Evolutionary conservation across 169 alveolate genomes (phyloP).

Genomic region (Plasmodium yoelii): DNA sequence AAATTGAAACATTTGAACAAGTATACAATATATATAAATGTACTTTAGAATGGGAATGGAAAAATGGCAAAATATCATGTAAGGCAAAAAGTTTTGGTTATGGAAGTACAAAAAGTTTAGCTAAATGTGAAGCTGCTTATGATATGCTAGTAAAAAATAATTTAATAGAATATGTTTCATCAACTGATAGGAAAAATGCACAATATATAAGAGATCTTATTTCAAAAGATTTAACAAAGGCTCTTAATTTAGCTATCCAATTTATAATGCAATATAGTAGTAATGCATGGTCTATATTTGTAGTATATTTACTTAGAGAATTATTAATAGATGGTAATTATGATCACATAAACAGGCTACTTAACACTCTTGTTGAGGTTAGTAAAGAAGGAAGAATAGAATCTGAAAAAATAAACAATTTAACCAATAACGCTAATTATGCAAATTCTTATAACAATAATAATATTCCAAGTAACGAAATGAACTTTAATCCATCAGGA

Average conservation of each 20-base stretch:
- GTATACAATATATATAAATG: constrained; percentile 71
- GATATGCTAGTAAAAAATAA: constrained; percentile 74
- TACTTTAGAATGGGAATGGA: constrained; percentile 76
- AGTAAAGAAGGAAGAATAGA: constrained; percentile 69
- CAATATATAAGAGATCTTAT: constrained; percentile 72
- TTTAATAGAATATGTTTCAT: constrained; percentile 62
- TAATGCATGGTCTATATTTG: constrained; percentile 72
- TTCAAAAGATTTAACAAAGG: constrained; percentile 59
- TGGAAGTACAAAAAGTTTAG: constrained; percentile 74
- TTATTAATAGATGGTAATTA: constrained; percentile 71
- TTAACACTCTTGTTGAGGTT: constrained; percentile 62
- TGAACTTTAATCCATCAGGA: background rate
- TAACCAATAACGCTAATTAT: constrained; percentile 1
- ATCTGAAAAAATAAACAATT: constrained; percentile 38
- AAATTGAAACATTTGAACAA: constrained; percentile 67
- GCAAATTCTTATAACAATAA: background rate
- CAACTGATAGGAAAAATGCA: constrained; percentile 74
- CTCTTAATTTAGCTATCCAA: constrained; percentile 58
- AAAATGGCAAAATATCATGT: constrained; percentile 62
- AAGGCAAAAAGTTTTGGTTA: constrained; percentile 74
- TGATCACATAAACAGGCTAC: constrained; percentile 53
- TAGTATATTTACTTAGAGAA: constrained; percentile 52
- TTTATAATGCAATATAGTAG: constrained; percentile 72
- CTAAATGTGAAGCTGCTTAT: constrained; percentile 74
- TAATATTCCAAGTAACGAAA: background rate